Evolutionary conservation across 176 grass and related monocot genomes (phyloP).

Genomic region (Aegilops bicornis): DNA sequence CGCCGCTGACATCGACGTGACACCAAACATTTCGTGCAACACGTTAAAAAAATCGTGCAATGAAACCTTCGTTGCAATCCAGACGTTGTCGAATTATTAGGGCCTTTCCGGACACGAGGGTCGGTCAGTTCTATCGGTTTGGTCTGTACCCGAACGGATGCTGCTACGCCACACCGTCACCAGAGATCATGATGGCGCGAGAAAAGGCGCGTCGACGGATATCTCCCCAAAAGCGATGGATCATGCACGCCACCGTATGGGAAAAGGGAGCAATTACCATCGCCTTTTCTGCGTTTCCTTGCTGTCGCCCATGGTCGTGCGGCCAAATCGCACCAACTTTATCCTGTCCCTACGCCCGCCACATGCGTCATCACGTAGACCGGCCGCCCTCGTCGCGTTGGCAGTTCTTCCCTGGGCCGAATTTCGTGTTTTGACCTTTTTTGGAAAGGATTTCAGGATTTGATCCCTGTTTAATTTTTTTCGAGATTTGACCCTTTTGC

Average conservation of each 20-base stretch:
- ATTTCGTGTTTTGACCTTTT: no score
- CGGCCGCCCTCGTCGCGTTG: background rate
- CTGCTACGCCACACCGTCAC: background rate
- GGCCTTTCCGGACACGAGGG: background rate
- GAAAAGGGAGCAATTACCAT: background rate
- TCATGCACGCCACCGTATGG: background rate
- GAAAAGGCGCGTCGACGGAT: background rate
- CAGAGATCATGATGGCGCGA: background rate
- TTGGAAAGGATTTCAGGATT: no score
- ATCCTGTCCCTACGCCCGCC: background rate
- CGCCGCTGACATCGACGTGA: background rate
- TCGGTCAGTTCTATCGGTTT: background rate
- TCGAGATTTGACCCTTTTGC: no score
- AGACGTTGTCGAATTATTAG: background rate
- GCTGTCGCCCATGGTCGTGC: background rate
- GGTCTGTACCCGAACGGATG: background rate
- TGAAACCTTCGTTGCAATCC: no score
- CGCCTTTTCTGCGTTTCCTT: background rate
- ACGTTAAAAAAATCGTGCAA: no score
- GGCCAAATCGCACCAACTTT: conserved; percentile 18
- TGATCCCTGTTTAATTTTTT: no score
- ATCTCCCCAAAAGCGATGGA: background rate
- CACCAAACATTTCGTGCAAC: background rate
- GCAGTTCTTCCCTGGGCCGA: background rate
- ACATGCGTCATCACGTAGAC: background rate